phyloP scores from a whole-genome alignment of 768 basidiomycete genomes.

The Boletus subcaerulescens region DNA sequence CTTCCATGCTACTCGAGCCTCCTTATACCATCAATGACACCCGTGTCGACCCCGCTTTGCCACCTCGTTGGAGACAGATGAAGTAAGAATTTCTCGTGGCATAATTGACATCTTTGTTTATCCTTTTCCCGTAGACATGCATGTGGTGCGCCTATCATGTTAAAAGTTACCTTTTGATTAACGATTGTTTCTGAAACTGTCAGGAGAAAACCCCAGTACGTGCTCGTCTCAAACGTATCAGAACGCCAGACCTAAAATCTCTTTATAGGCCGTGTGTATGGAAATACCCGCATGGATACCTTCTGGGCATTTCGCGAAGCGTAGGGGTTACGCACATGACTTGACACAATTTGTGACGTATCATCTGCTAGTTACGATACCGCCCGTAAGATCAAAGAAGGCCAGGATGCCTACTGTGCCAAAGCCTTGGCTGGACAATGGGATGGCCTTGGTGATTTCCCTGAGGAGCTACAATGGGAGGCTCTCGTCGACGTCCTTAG shows the following conservation, averaged over 20 bases:
- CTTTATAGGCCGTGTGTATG: conserved; percentile 27
- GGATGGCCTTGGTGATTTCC: conserved; percentile 50
- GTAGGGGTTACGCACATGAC: conserved; percentile 19
- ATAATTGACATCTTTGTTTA: conserved; percentile 1
- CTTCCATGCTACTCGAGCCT: conserved; percentile 83
- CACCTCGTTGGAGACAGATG: conserved; percentile 76
- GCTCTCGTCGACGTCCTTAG: conserved; percentile 79
- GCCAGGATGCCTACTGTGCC: conserved; percentile 55
- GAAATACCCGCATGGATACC: conserved; percentile 44
- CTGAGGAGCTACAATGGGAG: conserved; percentile 72
- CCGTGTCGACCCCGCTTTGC: conserved; percentile 33
- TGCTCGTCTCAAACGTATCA: background rate
- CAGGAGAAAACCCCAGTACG: conserved; percentile 50
- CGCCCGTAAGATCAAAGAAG: conserved; percentile 50
- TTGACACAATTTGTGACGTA: conserved; percentile 1
- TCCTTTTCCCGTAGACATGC: conserved; percentile 45
- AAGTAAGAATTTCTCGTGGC: conserved; percentile 45
- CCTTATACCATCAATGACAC: conserved; percentile 60
- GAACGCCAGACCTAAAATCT: background rate
- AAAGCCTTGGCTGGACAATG: conserved; percentile 40
- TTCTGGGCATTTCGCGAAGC: conserved; percentile 54
- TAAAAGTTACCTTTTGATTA: background rate
- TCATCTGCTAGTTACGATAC: conserved; percentile 41
- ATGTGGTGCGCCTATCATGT: conserved; percentile 41
- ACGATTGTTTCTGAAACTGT: background rate